Percentiles rank a stretch among this genome's conserved stretches.
phyloP scores from a whole-genome alignment of 768 basidiomycete genomes.

The Russula earlei region DNA sequence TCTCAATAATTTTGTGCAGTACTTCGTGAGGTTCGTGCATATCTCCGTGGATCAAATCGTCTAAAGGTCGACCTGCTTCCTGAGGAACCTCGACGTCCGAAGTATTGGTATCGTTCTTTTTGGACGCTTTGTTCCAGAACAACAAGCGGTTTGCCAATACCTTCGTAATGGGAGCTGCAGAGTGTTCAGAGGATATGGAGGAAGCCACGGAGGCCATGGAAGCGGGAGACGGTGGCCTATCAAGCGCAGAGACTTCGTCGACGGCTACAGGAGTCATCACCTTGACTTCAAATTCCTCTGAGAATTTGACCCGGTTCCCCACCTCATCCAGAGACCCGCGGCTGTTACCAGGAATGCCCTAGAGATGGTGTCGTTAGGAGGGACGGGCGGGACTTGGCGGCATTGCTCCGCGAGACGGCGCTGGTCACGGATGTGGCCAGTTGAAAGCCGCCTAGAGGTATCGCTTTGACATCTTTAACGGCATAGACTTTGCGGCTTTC shows the following conservation, averaged over 20 bases:
- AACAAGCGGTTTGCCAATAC: constrained; percentile 57
- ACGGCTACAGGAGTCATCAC: constrained; percentile 31
- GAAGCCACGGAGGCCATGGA: constrained; percentile 40
- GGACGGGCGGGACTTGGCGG: constrained; percentile 37
- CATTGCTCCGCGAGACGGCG: constrained; percentile 43
- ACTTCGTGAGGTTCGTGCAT: constrained; percentile 37
- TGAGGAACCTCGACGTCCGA: not conserved
- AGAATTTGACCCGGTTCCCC: constrained; percentile 44
- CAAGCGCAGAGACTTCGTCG: constrained; percentile 19
- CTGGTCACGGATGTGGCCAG: constrained; percentile 47
- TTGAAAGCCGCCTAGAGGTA: constrained; percentile 55
- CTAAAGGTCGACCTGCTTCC: constrained; percentile 14
- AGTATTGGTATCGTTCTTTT: constrained; percentile 17
- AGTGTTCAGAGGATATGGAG: constrained; percentile 40
- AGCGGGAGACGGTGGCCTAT: constrained; percentile 22
- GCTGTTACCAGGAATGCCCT: constrained; percentile 6
- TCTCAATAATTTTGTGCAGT: constrained; percentile 46
- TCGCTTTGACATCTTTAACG: constrained; percentile 58
- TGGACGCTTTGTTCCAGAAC: constrained; percentile 63
- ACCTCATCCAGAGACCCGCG: constrained; percentile 3
- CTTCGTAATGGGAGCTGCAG: constrained; percentile 45
- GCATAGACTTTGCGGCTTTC: constrained; percentile 50
- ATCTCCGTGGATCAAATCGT: constrained; percentile 17
- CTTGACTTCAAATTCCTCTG: constrained; percentile 38
- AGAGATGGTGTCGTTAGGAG: constrained; percentile 26